A percentile compares a stretch with the other conserved stretches of the same genome.
phyloP scores from a whole-genome alignment of 805 yeast genomes.

The Kockiozyma suomiensis region DNA sequence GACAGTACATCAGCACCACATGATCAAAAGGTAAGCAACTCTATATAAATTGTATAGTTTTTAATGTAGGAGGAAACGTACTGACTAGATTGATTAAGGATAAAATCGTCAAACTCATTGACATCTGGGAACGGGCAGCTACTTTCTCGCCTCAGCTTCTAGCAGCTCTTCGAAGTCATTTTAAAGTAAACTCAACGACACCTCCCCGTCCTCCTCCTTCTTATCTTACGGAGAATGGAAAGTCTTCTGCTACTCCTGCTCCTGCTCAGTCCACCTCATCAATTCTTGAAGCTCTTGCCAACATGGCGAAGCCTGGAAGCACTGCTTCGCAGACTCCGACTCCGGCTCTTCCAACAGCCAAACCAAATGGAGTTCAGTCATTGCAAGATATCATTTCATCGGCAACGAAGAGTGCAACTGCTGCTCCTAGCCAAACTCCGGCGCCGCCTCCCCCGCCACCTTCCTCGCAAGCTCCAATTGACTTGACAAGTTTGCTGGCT shows the following conservation, averaged over 20 bases:
- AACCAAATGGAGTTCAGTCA: not conserved
- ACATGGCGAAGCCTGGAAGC: slow-evolving; percentile 53
- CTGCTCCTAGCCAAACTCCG: not conserved
- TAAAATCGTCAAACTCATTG: slow-evolving; percentile 80
- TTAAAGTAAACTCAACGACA: slow-evolving; percentile 56
- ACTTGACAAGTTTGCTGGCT: slow-evolving; percentile 8
- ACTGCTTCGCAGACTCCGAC: slow-evolving; percentile 42
- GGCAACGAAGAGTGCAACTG: not conserved
- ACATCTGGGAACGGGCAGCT: slow-evolving; percentile 86
- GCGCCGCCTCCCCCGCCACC: slow-evolving; percentile 12
- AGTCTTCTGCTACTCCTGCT: slow-evolving; percentile 26
- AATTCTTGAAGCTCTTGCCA: slow-evolving; percentile 69
- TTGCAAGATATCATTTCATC: slow-evolving; percentile 4
- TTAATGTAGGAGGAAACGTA: too few species aligned
- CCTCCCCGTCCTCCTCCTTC: slow-evolving; percentile 70
- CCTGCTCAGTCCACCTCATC: slow-evolving; percentile 57
- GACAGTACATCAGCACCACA: slow-evolving; percentile 60
- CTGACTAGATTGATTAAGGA: slow-evolving; percentile 43
- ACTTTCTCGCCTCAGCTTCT: slow-evolving; percentile 68
- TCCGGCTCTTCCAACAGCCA: slow-evolving; percentile 27
- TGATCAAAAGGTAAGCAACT: slow-evolving; percentile 50
- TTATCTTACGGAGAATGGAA: slow-evolving; percentile 31
- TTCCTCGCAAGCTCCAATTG: slow-evolving; percentile 1
- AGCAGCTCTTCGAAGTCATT: slow-evolving; percentile 58
- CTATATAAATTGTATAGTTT: too few species aligned